phyloP scores from a whole-genome alignment of 2,329 filamentous ascomycete genomes.

The Fusarium praegraminearum region DNA sequence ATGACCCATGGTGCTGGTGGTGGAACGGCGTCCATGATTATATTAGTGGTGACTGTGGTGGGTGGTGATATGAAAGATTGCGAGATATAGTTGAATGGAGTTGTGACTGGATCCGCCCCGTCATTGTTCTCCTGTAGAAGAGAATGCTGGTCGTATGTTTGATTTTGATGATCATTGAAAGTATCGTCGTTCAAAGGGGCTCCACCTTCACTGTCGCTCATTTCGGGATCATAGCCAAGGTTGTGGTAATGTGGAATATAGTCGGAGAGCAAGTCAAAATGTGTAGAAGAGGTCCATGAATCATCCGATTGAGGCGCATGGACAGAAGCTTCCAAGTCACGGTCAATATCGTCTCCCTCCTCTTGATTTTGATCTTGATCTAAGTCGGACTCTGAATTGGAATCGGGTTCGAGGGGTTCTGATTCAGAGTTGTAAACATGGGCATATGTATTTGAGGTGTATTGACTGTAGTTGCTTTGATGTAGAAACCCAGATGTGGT shows the following conservation, averaged over 20 bases:
- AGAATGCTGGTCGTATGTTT: slow-evolving; percentile 19
- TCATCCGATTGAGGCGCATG: slow-evolving; percentile 19
- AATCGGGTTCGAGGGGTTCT: slow-evolving; percentile 7
- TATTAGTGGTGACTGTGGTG: slow-evolving; percentile 13
- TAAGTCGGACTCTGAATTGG: slow-evolving; percentile 2
- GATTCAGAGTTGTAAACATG: slow-evolving; percentile 16
- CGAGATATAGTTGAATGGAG: slow-evolving; percentile 31
- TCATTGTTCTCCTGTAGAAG: slow-evolving; percentile 26
- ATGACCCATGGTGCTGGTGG: slow-evolving; percentile 34
- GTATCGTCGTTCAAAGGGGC: slow-evolving; percentile 43
- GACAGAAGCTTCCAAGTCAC: slow-evolving; percentile 19
- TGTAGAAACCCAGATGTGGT: slow-evolving; percentile 3
- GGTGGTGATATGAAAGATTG: slow-evolving; percentile 22
- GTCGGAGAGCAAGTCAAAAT: slow-evolving; percentile 22
- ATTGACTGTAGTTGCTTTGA: slow-evolving; percentile 17
- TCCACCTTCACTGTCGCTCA: slow-evolving; percentile 54
- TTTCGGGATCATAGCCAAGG: slow-evolving; percentile 49
- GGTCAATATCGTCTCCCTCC: slow-evolving; percentile 18
- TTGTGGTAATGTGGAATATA: slow-evolving; percentile 30
- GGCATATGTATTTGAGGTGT: slow-evolving; percentile 7
- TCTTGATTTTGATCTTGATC: slow-evolving; percentile 16
- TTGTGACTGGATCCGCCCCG: slow-evolving; percentile 17
- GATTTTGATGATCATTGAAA: slow-evolving; percentile 14
- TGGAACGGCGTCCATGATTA: slow-evolving; percentile 35
- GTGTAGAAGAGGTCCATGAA: slow-evolving; percentile 11